Conservation (phyloP, 208 protist species). For the Phytomonas sp. region DNA sequence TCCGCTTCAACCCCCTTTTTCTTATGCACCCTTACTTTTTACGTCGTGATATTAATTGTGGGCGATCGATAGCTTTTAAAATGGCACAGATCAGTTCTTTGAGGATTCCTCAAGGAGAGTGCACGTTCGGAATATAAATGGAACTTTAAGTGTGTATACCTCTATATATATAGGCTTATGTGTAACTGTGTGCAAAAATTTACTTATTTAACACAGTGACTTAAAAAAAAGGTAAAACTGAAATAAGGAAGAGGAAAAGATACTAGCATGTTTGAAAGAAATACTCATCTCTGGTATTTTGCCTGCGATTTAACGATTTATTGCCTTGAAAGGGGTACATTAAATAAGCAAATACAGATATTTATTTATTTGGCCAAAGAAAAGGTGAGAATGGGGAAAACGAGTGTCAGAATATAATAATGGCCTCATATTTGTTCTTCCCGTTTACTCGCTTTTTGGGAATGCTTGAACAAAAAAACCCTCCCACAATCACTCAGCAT, state of each 20-base stretch:
- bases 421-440: background rate
- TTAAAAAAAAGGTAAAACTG: conserved; percentile 9
- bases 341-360: background rate
- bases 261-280: conserved; percentile 5
- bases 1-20: background rate
- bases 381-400: background rate
- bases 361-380: background rate
- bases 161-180: background rate
- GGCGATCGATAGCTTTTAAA: background rate
- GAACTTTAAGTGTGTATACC: background rate
- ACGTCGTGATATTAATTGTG: background rate
- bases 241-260: conserved; percentile 6
- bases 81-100: background rate
- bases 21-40: background rate
- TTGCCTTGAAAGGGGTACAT: background rate
- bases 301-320: background rate
- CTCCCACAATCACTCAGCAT: background rate
- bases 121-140: background rate
- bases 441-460: background rate
- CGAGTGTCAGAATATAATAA: background rate
- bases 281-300: background rate
- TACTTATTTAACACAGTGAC: background rate
- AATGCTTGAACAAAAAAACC: background rate
- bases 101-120: background rate
- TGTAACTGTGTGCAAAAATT: background rate